Evolutionary conservation across 2,329 filamentous ascomycete species (phyloP), one percentile per base, ranked within the genome.

Genomic region (Gnomoniopsis smithogilvyi): DNA sequence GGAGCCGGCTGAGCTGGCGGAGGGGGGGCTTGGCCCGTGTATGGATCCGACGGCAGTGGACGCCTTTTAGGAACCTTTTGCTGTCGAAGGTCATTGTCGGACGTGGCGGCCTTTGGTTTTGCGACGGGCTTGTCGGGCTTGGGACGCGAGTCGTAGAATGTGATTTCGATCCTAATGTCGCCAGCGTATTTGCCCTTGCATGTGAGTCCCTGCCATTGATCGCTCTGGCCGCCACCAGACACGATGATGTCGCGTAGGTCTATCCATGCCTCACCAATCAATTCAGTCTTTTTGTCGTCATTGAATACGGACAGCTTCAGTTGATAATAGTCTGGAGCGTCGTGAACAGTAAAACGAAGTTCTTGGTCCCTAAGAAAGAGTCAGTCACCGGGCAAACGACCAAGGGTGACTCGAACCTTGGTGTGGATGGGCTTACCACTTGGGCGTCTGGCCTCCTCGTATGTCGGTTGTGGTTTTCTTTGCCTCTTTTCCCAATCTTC

Each of bases 281-380:
- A 75, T 66, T 99, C 95, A 0, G 94, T 98, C 78, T 90, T 96
- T 78, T 97, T 98, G 76, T 99, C 95, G 69, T 99, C 95, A 71
- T 96, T 97, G 78, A 99, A 99, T 6, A 98, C 85, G 2, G 94
- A 97, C 17, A 98, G 82, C 72, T 99, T 99, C 59, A 99, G 82
- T 71, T 93, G 91, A 75, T 92, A 92, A 78, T 99, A 99, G 75
- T 99, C 95, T 19, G 92, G 88, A 17, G 92, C 97, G 69, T 98
- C 93, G 80, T 97, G 94, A 17, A 99, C 95, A 48, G 86, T 91
- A 71, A 98, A 99, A 62, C 95, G 91, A 48, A 99, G 84, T 74
- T 99, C 95, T 75, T 98, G 92, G 73, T 99, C 95, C 95, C 95
- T 99, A 69, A 26, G 57, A 55, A 21, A 33, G 14, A 22, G 46